A percentile compares a stretch with the other conserved stretches of the same genome.
phyloP scores from a whole-genome alignment of 2,329 filamentous ascomycete species.

The Cladophialophora carrionii region DNA sequence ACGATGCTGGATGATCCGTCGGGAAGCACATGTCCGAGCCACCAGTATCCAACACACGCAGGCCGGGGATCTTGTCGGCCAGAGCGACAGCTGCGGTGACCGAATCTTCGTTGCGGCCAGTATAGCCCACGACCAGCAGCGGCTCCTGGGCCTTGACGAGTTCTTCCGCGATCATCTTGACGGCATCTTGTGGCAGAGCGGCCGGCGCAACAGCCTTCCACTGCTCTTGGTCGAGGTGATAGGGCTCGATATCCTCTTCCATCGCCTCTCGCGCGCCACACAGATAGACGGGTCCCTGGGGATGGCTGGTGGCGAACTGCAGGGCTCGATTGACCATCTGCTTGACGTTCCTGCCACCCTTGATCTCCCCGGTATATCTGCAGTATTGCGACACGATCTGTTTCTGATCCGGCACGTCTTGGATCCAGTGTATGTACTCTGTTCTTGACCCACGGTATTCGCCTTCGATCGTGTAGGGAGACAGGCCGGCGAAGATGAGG shows the following conservation, averaged over 20 bases:
- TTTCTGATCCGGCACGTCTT: slow-evolving; percentile 81
- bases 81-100: slow-evolving; percentile 52
- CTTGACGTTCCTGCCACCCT: slow-evolving; percentile 82
- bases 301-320: slow-evolving; percentile 77
- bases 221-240: slow-evolving; percentile 66
- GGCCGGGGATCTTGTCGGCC: slow-evolving; percentile 52
- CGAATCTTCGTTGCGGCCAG: slow-evolving; percentile 51
- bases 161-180: slow-evolving; percentile 50
- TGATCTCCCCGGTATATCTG: slow-evolving; percentile 79
- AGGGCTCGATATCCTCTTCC: slow-evolving; percentile 79
- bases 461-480: slow-evolving; percentile 75
- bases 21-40: slow-evolving; percentile 58
- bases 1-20: slow-evolving; percentile 57
- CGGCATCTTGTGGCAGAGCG: slow-evolving; percentile 57
- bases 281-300: slow-evolving; percentile 79
- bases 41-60: slow-evolving; percentile 58
- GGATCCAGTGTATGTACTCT: slow-evolving; percentile 86
- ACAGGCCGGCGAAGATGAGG: slow-evolving; percentile 76
- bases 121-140: slow-evolving; percentile 56
- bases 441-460: slow-evolving; percentile 77
- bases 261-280: slow-evolving; percentile 78
- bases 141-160: slow-evolving; percentile 54
- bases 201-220: slow-evolving; percentile 74
- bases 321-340: slow-evolving; percentile 85
- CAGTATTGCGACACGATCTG: slow-evolving; percentile 83